Evolutionary conservation across 2,329 filamentous ascomycete species (phyloP), one percentile per base, ranked within the genome.

Genomic region (Gremmenia infestans): DNA sequence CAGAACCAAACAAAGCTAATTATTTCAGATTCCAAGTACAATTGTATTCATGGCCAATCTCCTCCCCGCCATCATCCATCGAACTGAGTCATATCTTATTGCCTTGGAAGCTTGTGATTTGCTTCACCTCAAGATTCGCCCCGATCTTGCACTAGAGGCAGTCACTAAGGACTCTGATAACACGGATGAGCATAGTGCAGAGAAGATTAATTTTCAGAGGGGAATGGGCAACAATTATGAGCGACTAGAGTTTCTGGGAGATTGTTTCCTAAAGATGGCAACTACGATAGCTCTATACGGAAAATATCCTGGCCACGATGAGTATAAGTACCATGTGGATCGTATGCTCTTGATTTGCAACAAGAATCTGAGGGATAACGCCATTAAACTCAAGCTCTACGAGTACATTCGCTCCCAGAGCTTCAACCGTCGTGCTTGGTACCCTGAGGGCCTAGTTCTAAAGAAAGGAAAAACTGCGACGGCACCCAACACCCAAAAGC

Each of bases 211-310:
- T 63, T 85, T 92, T 48, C 88, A 91, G 64, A 77, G 81, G 48
- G 92, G 91, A 2, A 96, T 96, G 91, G 91, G 91, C 1, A 87
- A 86, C 40, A 97, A 97, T 64, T 99, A 99, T 66, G 94, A 99
- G 71, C 83, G 94, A 12, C 79, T 97, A 0, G 94, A 99, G 67
- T 96, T 97, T 57, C 78, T 97, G 2, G 94, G 94, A 0, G 94
- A 99, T 70, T 89, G 87, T 36, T 96, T 97, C 66, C 78, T 99
- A 57, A 99, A 99, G 72, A 93, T 97, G 86, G 90, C 89, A 11
- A 97, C 93, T 0, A 93, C 92, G 0, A 91, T 99, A 52, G 86
- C 91, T 0, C 77, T 96, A 0, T 97, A 88, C 68, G 87, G 87
- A 0, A 79, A 85, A 28, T 84, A 88, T 19, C 90, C 91, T 0